Base-by-base conservation (phyloP, 2,329 filamentous ascomycete genomes). In the Sodiomyces alkalinus region DNA sequence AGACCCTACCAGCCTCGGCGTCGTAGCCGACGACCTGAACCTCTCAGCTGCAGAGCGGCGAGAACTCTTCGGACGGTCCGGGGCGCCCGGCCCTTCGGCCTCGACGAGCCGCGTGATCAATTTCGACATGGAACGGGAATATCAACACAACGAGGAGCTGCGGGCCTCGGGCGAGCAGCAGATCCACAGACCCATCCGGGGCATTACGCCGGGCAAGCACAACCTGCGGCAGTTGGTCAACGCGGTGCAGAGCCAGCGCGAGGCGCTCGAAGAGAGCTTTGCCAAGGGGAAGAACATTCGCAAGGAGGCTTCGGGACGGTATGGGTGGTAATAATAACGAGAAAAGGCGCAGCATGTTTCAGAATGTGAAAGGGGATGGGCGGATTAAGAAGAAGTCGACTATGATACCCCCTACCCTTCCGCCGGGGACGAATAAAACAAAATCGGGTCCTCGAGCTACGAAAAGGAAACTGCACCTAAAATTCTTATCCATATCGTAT, bases 221-320 rank as follows among this genome's bases (percentile, higher is more conserved):
- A 92, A 70, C 43, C 61, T 96, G 49, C 75, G 77, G 46, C 85
- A 93, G 57, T 62, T 96, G 41, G 80, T 96, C 39, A 83, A 74
- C 51, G 79, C 79, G 35, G 86, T 81, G 16, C 73, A 73, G 40
- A 80, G 65, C 36, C 85, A 96, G 54, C 74, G 75, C 46, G 83
- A 92, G 8, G 85, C 83, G 3, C 57, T 94, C 39, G 85, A 94
- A 53, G 87, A 96, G 45, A 86, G 81, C 48, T 94, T 93, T 58
- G 83, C 83, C 13, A 62, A 75, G 40, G 81, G 83, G 5, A 75
- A 70, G 56, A 70, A 67, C 42, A 90, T 86, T 45, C 75, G 81
- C 51, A 76, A 71, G 42, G 85, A 93, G 48, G 82, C 82, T 13
- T 80, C 80, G 4, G 74, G 70, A 33, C 72, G 71, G 42, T 94